Percentiles rank a stretch among this genome's conserved stretches.
Evolutionary conservation across 805 yeast species (phyloP).

Genomic region (Danielia oregonensis): DNA sequence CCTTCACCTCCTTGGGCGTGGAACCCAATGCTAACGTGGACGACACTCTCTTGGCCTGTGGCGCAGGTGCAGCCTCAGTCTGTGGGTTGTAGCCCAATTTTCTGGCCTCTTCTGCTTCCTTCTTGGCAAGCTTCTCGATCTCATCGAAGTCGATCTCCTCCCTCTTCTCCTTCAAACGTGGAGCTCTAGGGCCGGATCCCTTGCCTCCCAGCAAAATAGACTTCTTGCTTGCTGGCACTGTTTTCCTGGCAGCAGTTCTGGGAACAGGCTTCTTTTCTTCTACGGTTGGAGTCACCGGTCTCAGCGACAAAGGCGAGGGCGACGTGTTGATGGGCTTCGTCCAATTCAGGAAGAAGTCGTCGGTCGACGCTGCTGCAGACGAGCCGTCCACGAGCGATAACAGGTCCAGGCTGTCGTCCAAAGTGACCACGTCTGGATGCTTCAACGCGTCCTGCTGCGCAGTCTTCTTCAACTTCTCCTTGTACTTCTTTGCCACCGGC

Average conservation of each 20-base stretch:
- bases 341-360: slow-evolving; percentile 92
- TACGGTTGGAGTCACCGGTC: slow-evolving; percentile 41
- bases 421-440: slow-evolving; percentile 71
- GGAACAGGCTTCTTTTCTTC: slow-evolving; percentile 27
- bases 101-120: slow-evolving; percentile 70
- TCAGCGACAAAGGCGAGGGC: slow-evolving; percentile 48
- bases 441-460: slow-evolving; percentile 62
- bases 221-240: slow-evolving; percentile 27
- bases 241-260: slow-evolving; percentile 24
- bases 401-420: slow-evolving; percentile 83
- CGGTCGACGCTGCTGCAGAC: slow-evolving; percentile 48
- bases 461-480: slow-evolving; percentile 70
- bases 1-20: neutral
- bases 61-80: slow-evolving; percentile 11
- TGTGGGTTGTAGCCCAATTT: slow-evolving; percentile 50
- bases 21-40: slow-evolving; percentile 10
- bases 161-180: slow-evolving; percentile 51
- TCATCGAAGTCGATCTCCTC: slow-evolving; percentile 57
- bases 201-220: slow-evolving; percentile 44
- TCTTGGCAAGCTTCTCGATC: slow-evolving; percentile 72
- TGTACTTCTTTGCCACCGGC: slow-evolving; percentile 73
- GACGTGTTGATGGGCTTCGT: slow-evolving; percentile 67
- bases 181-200: slow-evolving; percentile 50
- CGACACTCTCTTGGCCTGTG: slow-evolving; percentile 1
- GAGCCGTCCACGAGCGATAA: slow-evolving; percentile 26